These are phyloP conservation scores for Eucalyptus erythrocorys DNA, from an alignment of 345 rosid genomes.

Conservation along the genomic window DNA sequence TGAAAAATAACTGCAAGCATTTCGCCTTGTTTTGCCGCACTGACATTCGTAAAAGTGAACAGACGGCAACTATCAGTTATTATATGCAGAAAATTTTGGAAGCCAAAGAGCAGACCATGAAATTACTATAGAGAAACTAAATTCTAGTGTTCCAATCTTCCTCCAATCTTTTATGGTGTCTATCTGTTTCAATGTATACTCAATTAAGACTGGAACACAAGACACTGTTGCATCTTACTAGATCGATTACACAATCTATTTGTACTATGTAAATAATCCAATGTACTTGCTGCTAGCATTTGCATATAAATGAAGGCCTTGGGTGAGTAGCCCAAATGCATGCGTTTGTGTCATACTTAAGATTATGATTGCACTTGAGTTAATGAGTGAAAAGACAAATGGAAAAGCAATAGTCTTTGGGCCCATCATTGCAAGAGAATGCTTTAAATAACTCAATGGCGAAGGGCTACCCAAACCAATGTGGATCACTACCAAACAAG, in stretches of 20 bases:
- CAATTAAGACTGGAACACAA: not conserved
- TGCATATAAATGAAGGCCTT: not conserved
- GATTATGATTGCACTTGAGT: not conserved
- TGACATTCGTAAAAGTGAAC: not conserved
- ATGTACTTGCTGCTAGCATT: not conserved
- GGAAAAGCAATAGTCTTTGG: not conserved
- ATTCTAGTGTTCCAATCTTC: not conserved
- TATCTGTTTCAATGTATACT: not conserved
- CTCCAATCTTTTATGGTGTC: not conserved
- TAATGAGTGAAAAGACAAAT: not conserved
- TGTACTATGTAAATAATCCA: not conserved
- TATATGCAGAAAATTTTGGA: conserved; percentile 38
- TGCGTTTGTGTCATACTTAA: not conserved
- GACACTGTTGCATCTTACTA: not conserved
- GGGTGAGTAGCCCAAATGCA: conserved; percentile 12
- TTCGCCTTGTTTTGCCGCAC: not conserved
- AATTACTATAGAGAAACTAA: not conserved
- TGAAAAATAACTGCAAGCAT: not conserved
- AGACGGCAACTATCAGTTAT: conserved; percentile 36
- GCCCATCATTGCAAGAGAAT: not conserved
- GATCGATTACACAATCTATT: not conserved
- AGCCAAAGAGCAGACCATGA: not conserved
- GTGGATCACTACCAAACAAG: conserved; percentile 66
- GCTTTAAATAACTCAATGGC: not conserved
- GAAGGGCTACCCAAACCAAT: conserved; percentile 35